A percentile compares a stretch with the other conserved stretches of the same genome.
Conservation (phyloP, 2,329 filamentous ascomycete species). For the Cladorrhinum sp. region DNA sequence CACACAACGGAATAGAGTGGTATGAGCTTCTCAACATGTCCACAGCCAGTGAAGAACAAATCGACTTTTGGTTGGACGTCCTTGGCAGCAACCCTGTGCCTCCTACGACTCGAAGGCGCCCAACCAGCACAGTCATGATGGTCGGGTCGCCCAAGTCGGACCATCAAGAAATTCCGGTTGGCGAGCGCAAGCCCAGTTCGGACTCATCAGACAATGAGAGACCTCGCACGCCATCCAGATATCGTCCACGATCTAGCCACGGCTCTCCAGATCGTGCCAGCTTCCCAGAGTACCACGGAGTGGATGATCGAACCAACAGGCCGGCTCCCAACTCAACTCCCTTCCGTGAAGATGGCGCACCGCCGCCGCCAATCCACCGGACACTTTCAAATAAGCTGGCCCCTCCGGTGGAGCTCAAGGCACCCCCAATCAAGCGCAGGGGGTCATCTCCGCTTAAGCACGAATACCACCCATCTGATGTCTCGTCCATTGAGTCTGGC, state of each 20-base stretch:
- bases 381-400: conserved; percentile 40
- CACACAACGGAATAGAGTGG: conserved; percentile 66
- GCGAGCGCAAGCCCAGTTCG: conserved; percentile 33
- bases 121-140: conserved; percentile 17
- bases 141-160: conserved; percentile 20
- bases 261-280: conserved; percentile 35
- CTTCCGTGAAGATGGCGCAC: conserved; percentile 52
- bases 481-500: conserved; percentile 58
- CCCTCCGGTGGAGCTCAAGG: conserved; percentile 47
- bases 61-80: conserved; percentile 83
- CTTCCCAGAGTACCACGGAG: conserved; percentile 22
- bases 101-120: conserved; percentile 34
- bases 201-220: conserved; percentile 25
- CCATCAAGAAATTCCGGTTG: conserved; percentile 37
- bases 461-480: conserved; percentile 85
- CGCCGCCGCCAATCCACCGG: conserved; percentile 54
- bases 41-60: conserved; percentile 72
- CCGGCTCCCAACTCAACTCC: conserved; percentile 35
- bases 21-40: conserved; percentile 77
- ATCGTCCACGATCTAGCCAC: conserved; percentile 32
- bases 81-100: conserved; percentile 55
- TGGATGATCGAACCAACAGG: conserved; percentile 28
- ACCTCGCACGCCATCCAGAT: conserved; percentile 36
- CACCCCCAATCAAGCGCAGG: conserved; percentile 59
- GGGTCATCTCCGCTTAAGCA: conserved; percentile 94